Evolutionary conservation across 179 eudicot species (phyloP).

Genomic region (Spinacia oleracea): DNA sequence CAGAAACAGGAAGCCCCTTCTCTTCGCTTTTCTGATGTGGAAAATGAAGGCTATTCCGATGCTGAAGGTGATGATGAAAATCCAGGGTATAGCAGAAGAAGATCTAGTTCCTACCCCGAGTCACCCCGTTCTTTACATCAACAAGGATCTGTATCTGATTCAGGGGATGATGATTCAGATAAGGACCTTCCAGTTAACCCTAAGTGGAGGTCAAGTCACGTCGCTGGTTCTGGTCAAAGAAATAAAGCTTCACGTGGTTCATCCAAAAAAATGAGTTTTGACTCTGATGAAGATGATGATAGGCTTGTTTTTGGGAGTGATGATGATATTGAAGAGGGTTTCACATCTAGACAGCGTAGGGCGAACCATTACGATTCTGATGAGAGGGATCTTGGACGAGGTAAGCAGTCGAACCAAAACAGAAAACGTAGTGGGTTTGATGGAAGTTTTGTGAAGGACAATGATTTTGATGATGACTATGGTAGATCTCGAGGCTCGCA

Average conservation of each 20-base stretch:
- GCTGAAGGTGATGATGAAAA: slow-evolving; percentile 53
- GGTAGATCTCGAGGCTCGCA: slow-evolving; percentile 31
- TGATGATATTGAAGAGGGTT: slow-evolving; percentile 36
- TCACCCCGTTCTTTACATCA: slow-evolving; percentile 32
- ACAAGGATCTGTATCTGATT: slow-evolving; percentile 37
- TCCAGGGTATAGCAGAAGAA: slow-evolving; percentile 24
- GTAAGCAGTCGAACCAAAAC: slow-evolving; percentile 29
- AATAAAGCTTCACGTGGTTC: slow-evolving; percentile 36
- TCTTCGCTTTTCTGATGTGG: slow-evolving; percentile 68
- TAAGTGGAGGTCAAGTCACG: slow-evolving; percentile 76
- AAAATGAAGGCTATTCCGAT: slow-evolving; percentile 54
- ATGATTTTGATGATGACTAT: slow-evolving; percentile 24
- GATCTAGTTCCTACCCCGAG: slow-evolving; percentile 34
- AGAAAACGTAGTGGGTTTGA: slow-evolving; percentile 27
- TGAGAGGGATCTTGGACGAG: slow-evolving; percentile 32
- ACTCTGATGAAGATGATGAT: slow-evolving; percentile 65
- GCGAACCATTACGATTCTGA: slow-evolving; percentile 32
- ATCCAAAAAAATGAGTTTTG: slow-evolving; percentile 30
- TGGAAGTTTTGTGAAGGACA: slow-evolving; percentile 24
- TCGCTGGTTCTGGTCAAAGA: slow-evolving; percentile 46
- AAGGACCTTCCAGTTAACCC: slow-evolving; percentile 73
- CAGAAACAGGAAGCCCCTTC: slow-evolving; percentile 43
- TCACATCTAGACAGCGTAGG: slow-evolving; percentile 27
- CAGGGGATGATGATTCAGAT: slow-evolving; percentile 58
- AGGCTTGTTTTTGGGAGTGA: slow-evolving; percentile 55